Base-by-base conservation (phyloP, 1,284 basidiomycete species). In the Cutaneotrichosporon curvatum region DNA sequence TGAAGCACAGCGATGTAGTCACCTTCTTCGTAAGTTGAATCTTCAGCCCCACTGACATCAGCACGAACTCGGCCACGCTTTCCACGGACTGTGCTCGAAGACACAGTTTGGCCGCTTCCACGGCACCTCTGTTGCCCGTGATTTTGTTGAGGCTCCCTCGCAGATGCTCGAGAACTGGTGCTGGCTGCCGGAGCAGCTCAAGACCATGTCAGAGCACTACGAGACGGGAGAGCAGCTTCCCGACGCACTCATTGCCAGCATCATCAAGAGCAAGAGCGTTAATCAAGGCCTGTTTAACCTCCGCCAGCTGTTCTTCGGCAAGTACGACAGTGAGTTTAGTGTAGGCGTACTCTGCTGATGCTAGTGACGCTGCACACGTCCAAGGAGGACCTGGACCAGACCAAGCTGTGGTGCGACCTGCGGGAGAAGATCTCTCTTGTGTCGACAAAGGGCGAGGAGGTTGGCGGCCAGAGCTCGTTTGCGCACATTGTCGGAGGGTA, bases 161-260 rank as follows among this genome's bases (percentile, higher is more conserved):
- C 86, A 90, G 71, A 89, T 90, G 87, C 74, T 90, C 50, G 88
- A 91, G 71, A 87, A 90, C 63, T 91, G 87, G 87, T 54, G 52
- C 52, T 54, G 49, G 48, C 48, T 54, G 11, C 53, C 53, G 8
- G 53, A 48, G 48, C 53, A 54, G 53, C 53, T 54, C 40, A 54
- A 54, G 46, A 43, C 30, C 28, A 54, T 54, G 53, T 54, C 53
- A 18, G 45, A 40, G 46, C 53, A 54, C 48, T 54, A 45, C 47
- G 40, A 53, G 46, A 51, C 51, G 4, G 35, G 31, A 31, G 55
- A 57, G 51, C 43, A 30, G 9, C 52, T 57, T 11, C 49, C 55
- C 3, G 48, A 54, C 16, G 52, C 49, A 28, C 34, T 54, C 15
- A 54, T 57, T 22, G 49, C 37, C 23, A 47, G 46, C 23, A 54